A percentile compares a stretch with the other conserved stretches of the same genome.
Conservation (phyloP, 2,329 filamentous ascomycete species). For the Aspergillus sp. region DNA sequence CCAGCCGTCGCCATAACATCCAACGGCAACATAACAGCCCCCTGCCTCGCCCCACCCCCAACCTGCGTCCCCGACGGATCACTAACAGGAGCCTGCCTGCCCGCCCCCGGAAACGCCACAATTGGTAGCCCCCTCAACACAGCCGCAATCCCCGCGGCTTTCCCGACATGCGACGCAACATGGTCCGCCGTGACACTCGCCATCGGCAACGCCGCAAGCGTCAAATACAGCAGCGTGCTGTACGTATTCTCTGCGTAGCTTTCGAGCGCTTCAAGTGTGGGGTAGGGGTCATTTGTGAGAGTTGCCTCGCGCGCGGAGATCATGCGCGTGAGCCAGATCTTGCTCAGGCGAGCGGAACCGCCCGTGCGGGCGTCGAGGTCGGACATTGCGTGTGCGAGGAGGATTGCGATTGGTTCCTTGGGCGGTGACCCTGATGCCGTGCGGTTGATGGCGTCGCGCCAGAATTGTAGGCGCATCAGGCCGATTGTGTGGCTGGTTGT, state of each 20-base stretch:
- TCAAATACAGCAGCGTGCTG: conserved; percentile 87
- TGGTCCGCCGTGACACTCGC: conserved; percentile 86
- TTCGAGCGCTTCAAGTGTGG: conserved; percentile 74
- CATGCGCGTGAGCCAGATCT: conserved; percentile 76
- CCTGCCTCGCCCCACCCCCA: conserved; percentile 54
- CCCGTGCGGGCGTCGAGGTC: conserved; percentile 55
- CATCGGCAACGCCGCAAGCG: conserved; percentile 77
- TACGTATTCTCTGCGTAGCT: conserved; percentile 94
- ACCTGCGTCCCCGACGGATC: conserved; percentile 36
- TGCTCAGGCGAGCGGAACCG: conserved; percentile 59
- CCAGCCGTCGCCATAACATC: conserved; percentile 85
- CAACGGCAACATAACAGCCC: conserved; percentile 77
- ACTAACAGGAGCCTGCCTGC: conserved; percentile 50
- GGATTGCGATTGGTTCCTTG: conserved; percentile 86
- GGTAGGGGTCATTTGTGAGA: conserved; percentile 81
- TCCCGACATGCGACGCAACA: conserved; percentile 91
- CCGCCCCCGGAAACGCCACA: conserved; percentile 70
- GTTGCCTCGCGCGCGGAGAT: conserved; percentile 81
- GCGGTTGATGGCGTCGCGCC: conserved; percentile 81
- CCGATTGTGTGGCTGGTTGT: conserved; percentile 88
- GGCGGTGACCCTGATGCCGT: conserved; percentile 79
- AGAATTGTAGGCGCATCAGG: conserved; percentile 90
- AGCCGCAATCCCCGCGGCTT: conserved; percentile 85
- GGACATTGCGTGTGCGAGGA: conserved; percentile 74
- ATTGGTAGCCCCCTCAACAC: conserved; percentile 86